phyloP scores from a whole-genome alignment of 2,329 filamentous ascomycete species.

The Cladophialophora exuberans region DNA sequence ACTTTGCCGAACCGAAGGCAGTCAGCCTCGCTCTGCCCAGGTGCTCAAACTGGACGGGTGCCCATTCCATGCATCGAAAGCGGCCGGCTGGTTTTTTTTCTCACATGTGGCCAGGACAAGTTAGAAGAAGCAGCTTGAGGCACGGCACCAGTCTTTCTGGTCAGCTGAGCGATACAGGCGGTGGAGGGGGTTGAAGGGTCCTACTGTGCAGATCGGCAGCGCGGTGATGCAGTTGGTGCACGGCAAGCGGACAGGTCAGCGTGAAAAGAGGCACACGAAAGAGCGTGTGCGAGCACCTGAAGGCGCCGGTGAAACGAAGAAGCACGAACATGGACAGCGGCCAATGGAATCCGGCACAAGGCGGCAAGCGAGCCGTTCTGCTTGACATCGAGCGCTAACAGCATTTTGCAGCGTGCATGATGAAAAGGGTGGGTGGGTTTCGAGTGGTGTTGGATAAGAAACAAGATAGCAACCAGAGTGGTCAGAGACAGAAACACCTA shows the following conservation, averaged over 20 bases:
- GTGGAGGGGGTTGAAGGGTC: too few relatives aligned
- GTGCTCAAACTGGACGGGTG: not conserved
- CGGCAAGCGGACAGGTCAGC: too few relatives aligned
- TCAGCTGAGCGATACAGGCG: conserved; percentile 27
- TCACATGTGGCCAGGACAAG: too few relatives aligned
- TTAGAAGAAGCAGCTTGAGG: conserved; percentile 1
- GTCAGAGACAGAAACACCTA: too few relatives aligned
- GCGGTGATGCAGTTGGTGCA: conserved; percentile 22
- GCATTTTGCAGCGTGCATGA: conserved; percentile 22
- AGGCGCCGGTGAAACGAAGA: conserved; percentile 8
- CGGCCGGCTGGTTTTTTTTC: too few relatives aligned
- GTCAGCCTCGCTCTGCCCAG: conserved; percentile 23
- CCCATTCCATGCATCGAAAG: not conserved
- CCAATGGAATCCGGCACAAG: conserved; percentile 14
- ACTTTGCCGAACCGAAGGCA: conserved; percentile 24
- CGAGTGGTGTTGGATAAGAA: conserved; percentile 19
- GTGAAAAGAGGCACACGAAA: too few relatives aligned
- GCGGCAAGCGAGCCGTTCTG: conserved; percentile 25
- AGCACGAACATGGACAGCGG: conserved; percentile 4
- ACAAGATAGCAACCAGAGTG: conserved; percentile 11
- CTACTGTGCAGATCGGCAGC: conserved; percentile 19
- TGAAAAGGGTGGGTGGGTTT: conserved; percentile 20
- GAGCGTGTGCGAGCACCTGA: conserved; percentile 8
- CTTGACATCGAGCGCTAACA: conserved; percentile 30
- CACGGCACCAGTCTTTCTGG: conserved; percentile 12